Evolutionary conservation across 2,329 filamentous ascomycete genomes (phyloP).

Genomic region (Orbilia blumenaviensis): DNA sequence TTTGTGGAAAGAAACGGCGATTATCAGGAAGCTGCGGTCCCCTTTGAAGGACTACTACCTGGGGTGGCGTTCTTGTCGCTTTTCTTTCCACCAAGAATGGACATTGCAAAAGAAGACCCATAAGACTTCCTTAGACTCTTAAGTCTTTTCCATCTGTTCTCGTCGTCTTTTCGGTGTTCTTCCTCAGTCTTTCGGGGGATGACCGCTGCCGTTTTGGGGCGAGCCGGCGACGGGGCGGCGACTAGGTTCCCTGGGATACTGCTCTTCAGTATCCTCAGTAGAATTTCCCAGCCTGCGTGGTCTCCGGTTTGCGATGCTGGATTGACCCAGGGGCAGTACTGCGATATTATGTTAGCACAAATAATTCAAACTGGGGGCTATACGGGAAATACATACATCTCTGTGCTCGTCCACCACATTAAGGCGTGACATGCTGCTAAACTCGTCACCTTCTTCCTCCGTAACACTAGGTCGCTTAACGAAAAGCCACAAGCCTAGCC

Average conservation of each 20-base stretch:
- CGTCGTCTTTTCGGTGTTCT: slow-evolving; percentile 50
- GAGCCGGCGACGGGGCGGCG: slow-evolving; percentile 42
- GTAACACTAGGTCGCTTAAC: slow-evolving; percentile 74
- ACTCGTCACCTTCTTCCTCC: slow-evolving; percentile 66
- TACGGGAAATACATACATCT: slow-evolving; percentile 64
- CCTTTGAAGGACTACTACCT: slow-evolving; percentile 19
- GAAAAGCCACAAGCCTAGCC: slow-evolving; percentile 94
- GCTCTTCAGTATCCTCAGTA: slow-evolving; percentile 63
- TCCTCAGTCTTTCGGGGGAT: slow-evolving; percentile 43
- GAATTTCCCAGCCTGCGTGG: slow-evolving; percentile 64
- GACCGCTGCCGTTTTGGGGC: slow-evolving; percentile 42
- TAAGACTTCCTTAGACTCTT: slow-evolving; percentile 58
- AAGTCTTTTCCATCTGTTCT: slow-evolving; percentile 57
- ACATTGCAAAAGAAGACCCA: slow-evolving; percentile 53
- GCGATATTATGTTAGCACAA: slow-evolving; percentile 13
- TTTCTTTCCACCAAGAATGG: slow-evolving; percentile 50
- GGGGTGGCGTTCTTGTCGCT: slow-evolving; percentile 29
- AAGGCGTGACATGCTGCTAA: slow-evolving; percentile 72
- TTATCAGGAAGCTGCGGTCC: slow-evolving; percentile 48
- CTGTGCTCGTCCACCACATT: slow-evolving; percentile 78
- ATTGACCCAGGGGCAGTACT: slow-evolving; percentile 82
- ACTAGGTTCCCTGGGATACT: slow-evolving; percentile 55
- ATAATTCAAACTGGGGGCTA: neutral
- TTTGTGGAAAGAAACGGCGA: neutral
- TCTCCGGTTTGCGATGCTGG: slow-evolving; percentile 66